Evolutionary conservation across 139 green algal species (phyloP).

Genomic region (Yamagishiella unicocca): DNA sequence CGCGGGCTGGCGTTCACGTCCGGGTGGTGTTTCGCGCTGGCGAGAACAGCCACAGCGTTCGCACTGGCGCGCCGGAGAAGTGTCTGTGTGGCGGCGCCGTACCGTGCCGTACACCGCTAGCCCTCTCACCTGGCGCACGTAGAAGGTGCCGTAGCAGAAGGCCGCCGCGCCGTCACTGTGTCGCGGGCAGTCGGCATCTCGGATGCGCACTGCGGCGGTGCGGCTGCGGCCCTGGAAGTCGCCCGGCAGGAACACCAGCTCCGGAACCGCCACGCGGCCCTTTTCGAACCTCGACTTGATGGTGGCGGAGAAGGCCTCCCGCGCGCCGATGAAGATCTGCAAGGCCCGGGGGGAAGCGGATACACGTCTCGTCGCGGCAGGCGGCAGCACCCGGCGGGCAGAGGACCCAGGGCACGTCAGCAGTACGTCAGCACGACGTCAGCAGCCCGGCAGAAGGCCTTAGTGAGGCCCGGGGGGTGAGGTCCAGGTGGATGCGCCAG

Average conservation of each 20-base stretch:
- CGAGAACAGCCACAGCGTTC: no score
- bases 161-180: background rate
- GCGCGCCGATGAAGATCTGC: slow-evolving; percentile 28
- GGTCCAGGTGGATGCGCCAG: no score
- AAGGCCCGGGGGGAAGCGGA: background rate
- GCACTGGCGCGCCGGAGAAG: no score
- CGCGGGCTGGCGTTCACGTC: no score
- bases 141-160: slow-evolving; percentile 38
- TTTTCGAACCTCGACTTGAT: background rate
- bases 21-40: no score
- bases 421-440: no score
- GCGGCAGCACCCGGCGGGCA: no score
- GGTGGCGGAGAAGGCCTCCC: background rate
- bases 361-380: no score
- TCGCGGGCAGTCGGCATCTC: background rate
- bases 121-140: slow-evolving; percentile 23
- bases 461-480: no score
- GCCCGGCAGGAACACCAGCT: background rate
- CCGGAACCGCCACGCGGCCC: background rate
- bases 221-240: background rate
- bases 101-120: background rate
- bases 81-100: no score
- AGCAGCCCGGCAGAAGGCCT: no score
- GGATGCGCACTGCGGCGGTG: background rate
- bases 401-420: no score